Evolutionary conservation across 2,329 filamentous ascomycete genomes (phyloP).

Genomic region (Penicillium polonicum): DNA sequence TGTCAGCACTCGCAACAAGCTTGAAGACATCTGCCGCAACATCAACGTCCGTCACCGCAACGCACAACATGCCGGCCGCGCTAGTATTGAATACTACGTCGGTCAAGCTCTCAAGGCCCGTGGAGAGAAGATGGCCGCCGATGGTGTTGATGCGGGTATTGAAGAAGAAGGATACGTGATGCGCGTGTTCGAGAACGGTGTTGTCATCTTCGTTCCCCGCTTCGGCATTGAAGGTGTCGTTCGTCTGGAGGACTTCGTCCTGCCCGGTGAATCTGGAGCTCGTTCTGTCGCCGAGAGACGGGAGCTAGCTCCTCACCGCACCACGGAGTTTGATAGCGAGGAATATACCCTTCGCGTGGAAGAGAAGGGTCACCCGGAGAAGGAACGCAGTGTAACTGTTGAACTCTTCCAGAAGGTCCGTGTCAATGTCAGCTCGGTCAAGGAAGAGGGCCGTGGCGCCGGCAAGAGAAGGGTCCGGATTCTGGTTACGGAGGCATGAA

Average conservation of each 20-base stretch:
- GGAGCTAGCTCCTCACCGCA: conserved; percentile 52
- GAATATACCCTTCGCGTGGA: conserved; percentile 70
- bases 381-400: conserved; percentile 51
- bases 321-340: conserved; percentile 80
- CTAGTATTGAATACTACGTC: conserved; percentile 96
- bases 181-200: conserved; percentile 95
- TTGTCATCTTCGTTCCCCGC: conserved; percentile 90
- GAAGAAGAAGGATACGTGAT: conserved; percentile 95
- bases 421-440: conserved; percentile 86
- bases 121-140: conserved; percentile 46
- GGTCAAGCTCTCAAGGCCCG: conserved; percentile 87
- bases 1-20: conserved; percentile 75
- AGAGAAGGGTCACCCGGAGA: conserved; percentile 48
- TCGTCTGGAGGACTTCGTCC: conserved; percentile 75
- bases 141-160: conserved; percentile 43
- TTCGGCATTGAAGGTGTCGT: conserved; percentile 96
- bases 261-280: conserved; percentile 54
- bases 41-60: conserved; percentile 98
- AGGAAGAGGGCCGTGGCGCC: conserved; percentile 77
- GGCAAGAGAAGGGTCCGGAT: conserved; percentile 73
- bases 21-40: conserved; percentile 95
- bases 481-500: conserved; percentile 36
- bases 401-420: conserved; percentile 90
- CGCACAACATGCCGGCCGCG: conserved; percentile 89
- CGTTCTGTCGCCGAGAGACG: conserved; percentile 34